phyloP scores from a whole-genome alignment of 2,329 filamentous ascomycete genomes.

The Phialocephala subalpina region DNA sequence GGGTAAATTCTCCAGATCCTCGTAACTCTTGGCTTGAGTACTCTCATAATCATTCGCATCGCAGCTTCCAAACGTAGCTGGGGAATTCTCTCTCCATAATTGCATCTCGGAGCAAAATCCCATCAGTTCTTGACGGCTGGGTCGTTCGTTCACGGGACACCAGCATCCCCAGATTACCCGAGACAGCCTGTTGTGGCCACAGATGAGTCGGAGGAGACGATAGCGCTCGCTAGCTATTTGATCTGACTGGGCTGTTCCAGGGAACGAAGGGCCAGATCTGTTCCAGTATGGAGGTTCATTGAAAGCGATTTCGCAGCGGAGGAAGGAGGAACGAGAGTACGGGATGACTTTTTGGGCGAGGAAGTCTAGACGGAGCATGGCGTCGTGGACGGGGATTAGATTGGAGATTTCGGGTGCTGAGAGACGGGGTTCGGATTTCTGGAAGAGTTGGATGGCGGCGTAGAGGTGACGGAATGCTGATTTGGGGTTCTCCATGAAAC shows the following conservation, averaged over 20 bases:
- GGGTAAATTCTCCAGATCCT: slow-evolving; percentile 1
- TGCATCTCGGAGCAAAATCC: slow-evolving; percentile 30
- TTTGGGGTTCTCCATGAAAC: slow-evolving; percentile 32
- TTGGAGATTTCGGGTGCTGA: slow-evolving; percentile 20
- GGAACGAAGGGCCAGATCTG: slow-evolving; percentile 18
- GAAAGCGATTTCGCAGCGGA: slow-evolving; percentile 18
- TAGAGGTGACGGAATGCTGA: slow-evolving; percentile 32
- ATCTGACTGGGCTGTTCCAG: slow-evolving; percentile 14
- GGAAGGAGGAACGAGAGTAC: slow-evolving; percentile 31
- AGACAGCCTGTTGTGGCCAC: slow-evolving; percentile 30
- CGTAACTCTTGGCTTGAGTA: not conserved
- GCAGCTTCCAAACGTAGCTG: slow-evolving; percentile 26
- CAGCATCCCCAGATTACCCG: slow-evolving; percentile 32
- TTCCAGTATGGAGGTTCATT: slow-evolving; percentile 32
- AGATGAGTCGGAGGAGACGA: slow-evolving; percentile 29
- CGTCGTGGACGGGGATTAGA: slow-evolving; percentile 29
- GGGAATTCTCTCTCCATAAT: slow-evolving; percentile 32
- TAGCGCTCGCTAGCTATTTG: slow-evolving; percentile 25
- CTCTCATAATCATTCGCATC: slow-evolving; percentile 1
- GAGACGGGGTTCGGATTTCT: slow-evolving; percentile 21
- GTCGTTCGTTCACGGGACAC: slow-evolving; percentile 29
- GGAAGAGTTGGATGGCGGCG: slow-evolving; percentile 33
- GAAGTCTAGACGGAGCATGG: slow-evolving; percentile 32
- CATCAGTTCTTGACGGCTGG: slow-evolving; percentile 27
- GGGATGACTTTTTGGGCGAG: slow-evolving; percentile 33